Conservation (phyloP, 192 early-diverging fungal species). For the Podila epicladia region DNA sequence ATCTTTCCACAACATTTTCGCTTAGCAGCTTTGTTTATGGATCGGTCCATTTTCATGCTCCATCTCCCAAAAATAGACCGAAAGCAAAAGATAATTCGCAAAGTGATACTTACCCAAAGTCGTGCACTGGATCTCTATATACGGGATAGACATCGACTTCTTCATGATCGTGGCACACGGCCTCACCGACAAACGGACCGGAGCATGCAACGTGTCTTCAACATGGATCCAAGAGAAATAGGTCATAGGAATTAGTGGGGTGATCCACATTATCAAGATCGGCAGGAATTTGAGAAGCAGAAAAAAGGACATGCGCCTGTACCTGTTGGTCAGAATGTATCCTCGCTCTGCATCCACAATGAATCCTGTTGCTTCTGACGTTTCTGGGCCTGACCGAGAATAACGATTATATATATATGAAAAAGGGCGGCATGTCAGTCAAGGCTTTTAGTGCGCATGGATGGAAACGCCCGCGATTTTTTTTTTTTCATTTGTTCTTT, state of each 20-base stretch:
- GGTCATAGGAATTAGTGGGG: not conserved
- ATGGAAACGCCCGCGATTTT: too few relatives aligned
- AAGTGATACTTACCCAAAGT: constrained; percentile 68
- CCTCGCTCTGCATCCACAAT: constrained; percentile 79
- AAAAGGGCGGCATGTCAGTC: not conserved
- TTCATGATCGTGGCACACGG: constrained; percentile 83
- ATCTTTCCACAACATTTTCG: not conserved
- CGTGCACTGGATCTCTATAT: constrained; percentile 79
- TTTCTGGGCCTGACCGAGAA: constrained; percentile 60
- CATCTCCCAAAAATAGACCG: not conserved
- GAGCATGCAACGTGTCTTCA: constrained; percentile 72
- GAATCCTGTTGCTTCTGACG: constrained; percentile 85
- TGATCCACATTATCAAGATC: not conserved
- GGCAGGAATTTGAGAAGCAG: too few relatives aligned
- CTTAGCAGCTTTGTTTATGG: not conserved
- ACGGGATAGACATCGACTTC: constrained; percentile 78
- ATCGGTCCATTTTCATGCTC: not conserved
- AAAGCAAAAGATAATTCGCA: not conserved
- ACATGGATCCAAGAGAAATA: not conserved
- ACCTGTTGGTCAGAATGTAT: constrained; percentile 76
- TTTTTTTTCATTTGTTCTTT: too few relatives aligned
- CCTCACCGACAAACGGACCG: constrained; percentile 88
- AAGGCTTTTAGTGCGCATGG: constrained; percentile 7
- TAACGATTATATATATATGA: not conserved
- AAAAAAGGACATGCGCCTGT: constrained; percentile 11